These are phyloP conservation scores for Plasmodium ovale DNA, from an alignment of 169 alveolate species.

Conservation along the genomic window DNA sequence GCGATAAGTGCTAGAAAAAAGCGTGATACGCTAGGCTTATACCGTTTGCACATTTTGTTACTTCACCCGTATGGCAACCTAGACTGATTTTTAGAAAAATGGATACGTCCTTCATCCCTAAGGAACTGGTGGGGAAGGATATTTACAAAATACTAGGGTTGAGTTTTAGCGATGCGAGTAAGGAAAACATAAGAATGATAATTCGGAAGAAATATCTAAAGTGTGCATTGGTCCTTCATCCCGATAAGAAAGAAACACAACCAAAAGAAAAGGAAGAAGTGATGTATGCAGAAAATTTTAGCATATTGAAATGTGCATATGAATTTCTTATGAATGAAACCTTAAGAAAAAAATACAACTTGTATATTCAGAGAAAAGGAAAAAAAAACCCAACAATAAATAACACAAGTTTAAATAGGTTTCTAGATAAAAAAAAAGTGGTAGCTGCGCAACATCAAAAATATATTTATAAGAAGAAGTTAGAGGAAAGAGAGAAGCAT, in stretches of 20 bases:
- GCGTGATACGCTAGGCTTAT: no score
- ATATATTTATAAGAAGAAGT: constrained; percentile 3
- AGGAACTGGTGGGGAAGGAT: constrained; percentile 54
- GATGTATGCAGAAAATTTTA: constrained; percentile 8
- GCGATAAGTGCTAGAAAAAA: no score
- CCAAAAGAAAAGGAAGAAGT: neutral
- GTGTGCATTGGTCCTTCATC: constrained; percentile 53
- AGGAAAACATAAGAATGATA: constrained; percentile 27
- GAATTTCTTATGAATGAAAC: constrained; percentile 54
- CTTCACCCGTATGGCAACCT: no score
- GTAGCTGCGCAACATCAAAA: constrained; percentile 18
- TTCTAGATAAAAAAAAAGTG: constrained; percentile 21
- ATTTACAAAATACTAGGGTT: constrained; percentile 49
- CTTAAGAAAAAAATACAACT: constrained; percentile 46
- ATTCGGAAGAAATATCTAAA: constrained; percentile 55
- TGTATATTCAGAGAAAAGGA: constrained; percentile 4
- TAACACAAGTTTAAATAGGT: constrained; percentile 48
- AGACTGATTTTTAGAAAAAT: no score
- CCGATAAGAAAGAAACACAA: constrained; percentile 24
- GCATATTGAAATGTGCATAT: constrained; percentile 51
- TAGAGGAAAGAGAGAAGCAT: constrained; percentile 39
- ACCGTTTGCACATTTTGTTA: no score
- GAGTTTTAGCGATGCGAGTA: constrained; percentile 12
- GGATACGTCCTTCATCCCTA: constrained; percentile 58
- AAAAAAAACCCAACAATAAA: neutral